phyloP scores from a whole-genome alignment of 257 asterid species.

The Asclepias syriaca region DNA sequence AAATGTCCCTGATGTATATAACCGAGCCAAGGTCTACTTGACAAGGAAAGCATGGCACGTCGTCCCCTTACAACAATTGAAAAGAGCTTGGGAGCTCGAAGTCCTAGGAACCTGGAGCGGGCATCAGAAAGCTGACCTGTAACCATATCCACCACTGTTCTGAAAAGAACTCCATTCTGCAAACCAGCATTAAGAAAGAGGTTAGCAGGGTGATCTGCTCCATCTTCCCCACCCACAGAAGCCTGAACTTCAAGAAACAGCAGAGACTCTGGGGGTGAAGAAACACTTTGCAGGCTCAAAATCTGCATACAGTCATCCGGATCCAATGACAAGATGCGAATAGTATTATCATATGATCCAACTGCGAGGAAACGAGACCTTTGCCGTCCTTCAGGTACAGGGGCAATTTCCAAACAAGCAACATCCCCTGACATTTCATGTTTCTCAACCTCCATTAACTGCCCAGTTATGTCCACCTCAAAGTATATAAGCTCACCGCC shows the following conservation, averaged over 20 bases:
- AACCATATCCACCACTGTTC: slow-evolving; percentile 98
- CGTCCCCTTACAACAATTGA: slow-evolving; percentile 84
- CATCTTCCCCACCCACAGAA: slow-evolving; percentile 96
- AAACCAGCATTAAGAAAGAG: slow-evolving; percentile 90
- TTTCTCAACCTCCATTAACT: slow-evolving; percentile 97
- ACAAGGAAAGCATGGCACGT: slow-evolving; percentile 94
- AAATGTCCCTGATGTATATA: slow-evolving; percentile 98
- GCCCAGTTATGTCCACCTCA: slow-evolving; percentile 98
- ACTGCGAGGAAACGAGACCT: slow-evolving; percentile 98
- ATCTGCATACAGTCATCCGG: slow-evolving; percentile 98
- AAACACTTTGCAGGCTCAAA: slow-evolving; percentile 92
- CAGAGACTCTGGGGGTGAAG: slow-evolving; percentile 96
- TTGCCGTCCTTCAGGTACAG: slow-evolving; percentile 98
- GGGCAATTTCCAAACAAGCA: slow-evolving; percentile 98
- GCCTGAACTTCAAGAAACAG: slow-evolving; percentile 98
- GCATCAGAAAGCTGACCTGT: slow-evolving; percentile 99
- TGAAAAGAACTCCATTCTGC: slow-evolving; percentile 87
- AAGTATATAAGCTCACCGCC: slow-evolving; percentile 98
- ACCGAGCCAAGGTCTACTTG: slow-evolving; percentile 99
- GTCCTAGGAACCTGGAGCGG: slow-evolving; percentile 94
- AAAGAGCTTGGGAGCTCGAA: slow-evolving; percentile 88
- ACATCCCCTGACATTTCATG: slow-evolving; percentile 99
- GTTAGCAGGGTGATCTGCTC: slow-evolving; percentile 99
- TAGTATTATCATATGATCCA: slow-evolving; percentile 95
- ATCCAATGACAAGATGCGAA: slow-evolving; percentile 87